Base-by-base conservation (phyloP, 2,329 filamentous ascomycete species). In the Daldinia sp. region DNA sequence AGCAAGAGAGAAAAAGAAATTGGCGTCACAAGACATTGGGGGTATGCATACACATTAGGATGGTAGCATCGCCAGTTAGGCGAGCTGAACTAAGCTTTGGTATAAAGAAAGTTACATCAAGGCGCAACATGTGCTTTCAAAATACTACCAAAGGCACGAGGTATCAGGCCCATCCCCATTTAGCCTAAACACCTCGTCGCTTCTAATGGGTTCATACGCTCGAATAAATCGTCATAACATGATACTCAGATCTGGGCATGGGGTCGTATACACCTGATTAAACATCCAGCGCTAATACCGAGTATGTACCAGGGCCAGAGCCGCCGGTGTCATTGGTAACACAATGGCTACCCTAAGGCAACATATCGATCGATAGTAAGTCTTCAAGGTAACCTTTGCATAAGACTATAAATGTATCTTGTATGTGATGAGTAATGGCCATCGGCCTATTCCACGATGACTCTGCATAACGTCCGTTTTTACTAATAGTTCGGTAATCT, bases 101-200 rank as follows among this genome's bases (percentile, higher is more conserved):
- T 56, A 28, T 28, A 18, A 60, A 23, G 30, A 37, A 50, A 37
- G 46, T 9, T n/a, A 30, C 30, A 70, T 67, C 55, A 50, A 66
- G 53, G 56, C 62, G 48, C 55, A 68, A 23, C 65, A 63, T 66
- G 53, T 66, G 60, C 59, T 42, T 54, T 50, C 28, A 20, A 18
- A 58, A 63, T 30, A 51, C 50, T 62, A 55, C 61, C 37, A 51
- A 35, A 44, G 58, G 58, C 63, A 57, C 46, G 12, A 35, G 41
- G 28, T 44, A 37, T 42, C 44, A 57, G 37, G 26, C 13, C 28
- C 18, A 9, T 44, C 28, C 37, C 46, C 46, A 63, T 72, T 75
- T 74, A 72, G 70, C 70, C 72, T 72, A 55, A 74, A 71, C 3
- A 28, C 23, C 39, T 23, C 48, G 33, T 18, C 6, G 26, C 30